These are phyloP conservation scores for Arthrinium puccinioides DNA, from an alignment of 2,329 filamentous ascomycete genomes.

Conservation along the genomic window DNA sequence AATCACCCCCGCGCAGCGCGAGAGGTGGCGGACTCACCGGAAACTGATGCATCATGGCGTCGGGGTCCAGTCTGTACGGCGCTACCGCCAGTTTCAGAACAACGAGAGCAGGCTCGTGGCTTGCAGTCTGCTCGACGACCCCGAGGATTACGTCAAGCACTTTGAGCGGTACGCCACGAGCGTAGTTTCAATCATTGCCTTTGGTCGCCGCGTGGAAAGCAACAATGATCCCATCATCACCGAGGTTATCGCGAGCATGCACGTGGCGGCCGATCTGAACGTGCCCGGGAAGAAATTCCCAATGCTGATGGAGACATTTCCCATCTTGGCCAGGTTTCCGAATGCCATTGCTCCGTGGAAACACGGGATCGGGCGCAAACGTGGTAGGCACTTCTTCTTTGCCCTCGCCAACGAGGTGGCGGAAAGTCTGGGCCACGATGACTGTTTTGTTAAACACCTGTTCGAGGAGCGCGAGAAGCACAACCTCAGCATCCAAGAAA, in stretches of 20 bases:
- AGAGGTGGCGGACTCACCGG: constrained; percentile 34
- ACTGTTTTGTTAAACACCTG: constrained; percentile 37
- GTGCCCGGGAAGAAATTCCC: constrained; percentile 46
- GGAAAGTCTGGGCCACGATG: constrained; percentile 24
- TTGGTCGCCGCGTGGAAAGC: constrained; percentile 42
- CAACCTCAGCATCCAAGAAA: constrained; percentile 33
- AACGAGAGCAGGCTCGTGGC: constrained; percentile 51
- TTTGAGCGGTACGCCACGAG: constrained; percentile 46
- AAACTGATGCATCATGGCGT: constrained; percentile 46
- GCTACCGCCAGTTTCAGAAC: constrained; percentile 47
- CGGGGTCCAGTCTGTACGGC: constrained; percentile 46
- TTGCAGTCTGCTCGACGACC: constrained; percentile 34
- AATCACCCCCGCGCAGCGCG: constrained; percentile 28
- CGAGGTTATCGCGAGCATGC: constrained; percentile 51
- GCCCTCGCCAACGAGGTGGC: constrained; percentile 42
- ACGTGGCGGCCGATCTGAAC: constrained; percentile 48
- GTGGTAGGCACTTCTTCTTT: constrained; percentile 44
- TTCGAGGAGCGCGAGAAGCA: constrained; percentile 40
- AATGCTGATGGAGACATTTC: constrained; percentile 51
- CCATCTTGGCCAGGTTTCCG: constrained; percentile 38
- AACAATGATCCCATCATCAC: constrained; percentile 50
- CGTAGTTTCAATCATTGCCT: constrained; percentile 49
- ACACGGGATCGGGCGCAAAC: constrained; percentile 37
- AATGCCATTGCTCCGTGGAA: constrained; percentile 43
- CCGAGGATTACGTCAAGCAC: constrained; percentile 42